These are phyloP conservation scores for Heliophila coronopifolia DNA, from an alignment of 441 rosid species.

Conservation along the genomic window DNA sequence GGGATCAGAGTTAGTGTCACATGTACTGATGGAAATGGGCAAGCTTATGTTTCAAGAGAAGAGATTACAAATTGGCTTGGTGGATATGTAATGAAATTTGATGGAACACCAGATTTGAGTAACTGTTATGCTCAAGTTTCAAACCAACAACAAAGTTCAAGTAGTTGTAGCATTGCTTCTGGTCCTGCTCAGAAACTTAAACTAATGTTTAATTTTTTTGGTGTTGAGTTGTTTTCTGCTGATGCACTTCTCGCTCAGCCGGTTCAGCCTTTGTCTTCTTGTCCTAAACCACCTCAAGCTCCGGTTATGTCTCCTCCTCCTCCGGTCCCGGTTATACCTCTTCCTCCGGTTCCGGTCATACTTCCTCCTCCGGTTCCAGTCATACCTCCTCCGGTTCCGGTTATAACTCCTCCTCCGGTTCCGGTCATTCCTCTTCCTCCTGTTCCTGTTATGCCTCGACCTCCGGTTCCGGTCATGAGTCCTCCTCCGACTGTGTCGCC, in stretches of 20 bases:
- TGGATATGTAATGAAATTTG: constrained; percentile 55
- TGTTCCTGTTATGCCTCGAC: too few relatives aligned
- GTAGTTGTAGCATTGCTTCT: constrained; percentile 46
- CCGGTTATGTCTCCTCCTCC: constrained; percentile 25
- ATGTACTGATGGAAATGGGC: constrained; percentile 53
- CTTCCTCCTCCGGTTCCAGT: constrained; percentile 9
- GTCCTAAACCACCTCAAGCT: constrained; percentile 41
- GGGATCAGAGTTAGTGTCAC: constrained; percentile 54
- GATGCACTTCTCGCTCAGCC: constrained; percentile 75
- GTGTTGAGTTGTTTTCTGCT: constrained; percentile 42
- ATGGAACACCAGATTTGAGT: constrained; percentile 70
- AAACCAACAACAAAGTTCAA: constrained; percentile 33
- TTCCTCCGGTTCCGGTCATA: constrained; percentile 14
- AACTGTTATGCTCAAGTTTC: constrained; percentile 64
- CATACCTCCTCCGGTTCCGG: constrained; percentile 26
- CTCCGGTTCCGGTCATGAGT: constrained; percentile 28
- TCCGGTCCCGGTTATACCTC: constrained; percentile 15
- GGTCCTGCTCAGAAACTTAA: constrained; percentile 57
- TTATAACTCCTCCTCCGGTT: constrained; percentile 40
- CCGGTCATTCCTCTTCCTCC: constrained; percentile 21
- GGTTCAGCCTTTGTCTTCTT: constrained; percentile 52
- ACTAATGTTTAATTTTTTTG: constrained; percentile 51
- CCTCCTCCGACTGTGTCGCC: constrained; percentile 45
- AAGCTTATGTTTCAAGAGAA: constrained; percentile 52
- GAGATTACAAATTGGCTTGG: constrained; percentile 70